Conservation (phyloP, 345 rosid species). For the Lumnitzera racemosa region DNA sequence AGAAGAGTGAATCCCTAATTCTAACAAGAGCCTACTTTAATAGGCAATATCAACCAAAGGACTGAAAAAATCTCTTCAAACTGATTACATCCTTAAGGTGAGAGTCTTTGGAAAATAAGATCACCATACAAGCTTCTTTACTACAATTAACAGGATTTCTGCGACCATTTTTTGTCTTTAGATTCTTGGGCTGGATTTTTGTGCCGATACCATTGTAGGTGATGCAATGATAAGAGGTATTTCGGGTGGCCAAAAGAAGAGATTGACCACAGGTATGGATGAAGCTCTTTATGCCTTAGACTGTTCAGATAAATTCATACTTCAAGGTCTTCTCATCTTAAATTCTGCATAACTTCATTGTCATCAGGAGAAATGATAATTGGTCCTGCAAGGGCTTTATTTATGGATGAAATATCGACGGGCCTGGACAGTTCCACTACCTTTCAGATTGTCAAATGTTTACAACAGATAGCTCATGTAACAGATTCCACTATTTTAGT, state of each 20-base stretch:
- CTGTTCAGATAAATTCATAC: neutral
- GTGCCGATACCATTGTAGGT: conserved; percentile 64
- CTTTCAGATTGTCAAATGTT: conserved; percentile 54
- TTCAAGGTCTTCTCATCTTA: neutral
- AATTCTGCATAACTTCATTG: neutral
- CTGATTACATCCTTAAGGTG: conserved; percentile 54
- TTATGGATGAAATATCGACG: conserved; percentile 78
- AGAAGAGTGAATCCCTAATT: no score
- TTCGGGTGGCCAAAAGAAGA: conserved; percentile 46
- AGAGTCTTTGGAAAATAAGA: neutral
- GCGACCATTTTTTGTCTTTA: conserved; percentile 7
- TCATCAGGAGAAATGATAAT: conserved; percentile 60
- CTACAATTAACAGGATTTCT: neutral
- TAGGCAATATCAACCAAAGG: conserved; percentile 48
- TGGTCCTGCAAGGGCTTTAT: conserved; percentile 59
- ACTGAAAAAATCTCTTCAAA: conserved; percentile 32
- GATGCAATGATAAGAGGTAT: conserved; percentile 65
- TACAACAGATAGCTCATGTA: conserved; percentile 61
- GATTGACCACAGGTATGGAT: conserved; percentile 38
- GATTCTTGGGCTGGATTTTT: conserved; percentile 63
- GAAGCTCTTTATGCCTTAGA: no score
- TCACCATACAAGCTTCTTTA: neutral
- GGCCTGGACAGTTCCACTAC: conserved; percentile 78
- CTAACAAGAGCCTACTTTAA: neutral
- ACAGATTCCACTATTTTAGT: conserved; percentile 42